Evolutionary conservation across 768 basidiomycete species (phyloP).

Genomic region (Hemileccinum impolitum): DNA sequence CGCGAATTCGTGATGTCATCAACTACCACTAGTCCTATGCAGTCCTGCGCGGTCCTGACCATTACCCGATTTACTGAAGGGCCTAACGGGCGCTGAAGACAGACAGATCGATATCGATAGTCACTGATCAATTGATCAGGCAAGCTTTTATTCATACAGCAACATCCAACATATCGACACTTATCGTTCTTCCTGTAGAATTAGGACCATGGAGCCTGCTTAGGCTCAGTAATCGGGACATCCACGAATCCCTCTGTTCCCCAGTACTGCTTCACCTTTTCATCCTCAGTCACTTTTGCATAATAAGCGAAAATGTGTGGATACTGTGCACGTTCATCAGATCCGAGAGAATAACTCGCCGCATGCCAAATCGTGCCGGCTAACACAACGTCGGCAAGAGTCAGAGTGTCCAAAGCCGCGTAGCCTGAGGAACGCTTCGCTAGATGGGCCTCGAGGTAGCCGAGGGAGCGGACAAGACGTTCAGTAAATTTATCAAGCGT

Average conservation of each 20-base stretch:
- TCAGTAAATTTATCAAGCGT: too few relatives aligned
- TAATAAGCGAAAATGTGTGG: constrained; percentile 10
- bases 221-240: constrained; percentile 1
- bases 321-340: constrained; percentile 13
- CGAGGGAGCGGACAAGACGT: background rate
- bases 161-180: too few relatives aligned
- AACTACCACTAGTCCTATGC: too few relatives aligned
- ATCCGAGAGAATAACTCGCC: constrained; percentile 5
- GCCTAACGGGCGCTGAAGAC: too few relatives aligned
- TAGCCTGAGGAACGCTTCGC: constrained; percentile 7
- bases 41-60: too few relatives aligned
- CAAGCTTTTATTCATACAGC: too few relatives aligned
- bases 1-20: too few relatives aligned
- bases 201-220: background rate
- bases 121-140: too few relatives aligned
- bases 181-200: too few relatives aligned
- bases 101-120: too few relatives aligned
- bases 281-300: constrained; percentile 15
- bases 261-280: constrained; percentile 9
- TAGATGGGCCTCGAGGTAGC: constrained; percentile 17
- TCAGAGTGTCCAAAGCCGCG: constrained; percentile 11
- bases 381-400: constrained; percentile 20
- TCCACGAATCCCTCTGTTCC: constrained; percentile 8
- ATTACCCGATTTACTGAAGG: too few relatives aligned
- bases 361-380: constrained; percentile 5